phyloP scores from a whole-genome alignment of 495 filamentous ascomycete genomes.

The Xylaria bambusicola region DNA sequence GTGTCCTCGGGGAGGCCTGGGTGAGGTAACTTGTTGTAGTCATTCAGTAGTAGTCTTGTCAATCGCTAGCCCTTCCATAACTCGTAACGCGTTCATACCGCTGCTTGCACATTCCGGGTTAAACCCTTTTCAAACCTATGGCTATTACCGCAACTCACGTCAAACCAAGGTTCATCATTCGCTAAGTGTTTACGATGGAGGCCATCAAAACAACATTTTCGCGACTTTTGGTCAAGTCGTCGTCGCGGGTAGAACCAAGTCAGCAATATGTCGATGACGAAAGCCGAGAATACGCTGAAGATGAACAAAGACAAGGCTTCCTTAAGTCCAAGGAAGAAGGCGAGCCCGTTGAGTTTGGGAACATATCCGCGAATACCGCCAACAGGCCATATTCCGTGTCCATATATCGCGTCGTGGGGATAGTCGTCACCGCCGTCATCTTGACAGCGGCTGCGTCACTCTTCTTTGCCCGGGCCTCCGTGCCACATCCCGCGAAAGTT shows the following conservation, averaged over 20 bases:
- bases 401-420: not conserved
- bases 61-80: too few relatives aligned
- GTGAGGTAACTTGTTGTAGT: too few relatives aligned
- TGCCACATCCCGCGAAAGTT: not conserved
- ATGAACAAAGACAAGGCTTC: conserved; percentile 1
- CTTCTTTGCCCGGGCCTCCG: not conserved
- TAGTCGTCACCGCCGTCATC: not conserved
- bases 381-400: not conserved
- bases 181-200: not conserved
- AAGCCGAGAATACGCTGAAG: not conserved
- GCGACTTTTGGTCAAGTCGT: not conserved
- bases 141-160: too few relatives aligned
- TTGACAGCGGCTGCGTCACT: not conserved
- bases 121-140: too few relatives aligned
- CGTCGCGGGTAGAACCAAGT: not conserved
- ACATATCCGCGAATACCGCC: not conserved
- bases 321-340: not conserved
- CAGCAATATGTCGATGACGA: not conserved
- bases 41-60: too few relatives aligned
- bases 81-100: too few relatives aligned
- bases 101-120: too few relatives aligned
- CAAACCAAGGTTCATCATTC: too few relatives aligned
- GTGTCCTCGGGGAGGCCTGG: too few relatives aligned
- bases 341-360: not conserved
- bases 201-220: not conserved